Evolutionary conservation across 345 rosid genomes (phyloP).

Genomic region (Arabis alpina): DNA sequence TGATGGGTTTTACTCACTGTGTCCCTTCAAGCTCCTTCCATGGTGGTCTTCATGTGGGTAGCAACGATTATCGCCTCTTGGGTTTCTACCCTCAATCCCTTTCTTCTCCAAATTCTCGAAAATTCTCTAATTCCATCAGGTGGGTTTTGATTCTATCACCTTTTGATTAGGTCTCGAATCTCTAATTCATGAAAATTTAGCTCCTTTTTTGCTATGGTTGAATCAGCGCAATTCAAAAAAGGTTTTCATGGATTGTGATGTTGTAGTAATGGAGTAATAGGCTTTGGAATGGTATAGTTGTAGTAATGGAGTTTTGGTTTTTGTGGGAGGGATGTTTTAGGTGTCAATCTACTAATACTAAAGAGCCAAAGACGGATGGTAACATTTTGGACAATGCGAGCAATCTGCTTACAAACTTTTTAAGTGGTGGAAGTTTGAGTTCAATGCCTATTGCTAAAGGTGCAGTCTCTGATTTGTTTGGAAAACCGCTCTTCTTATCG

Average conservation of each 20-base stretch:
- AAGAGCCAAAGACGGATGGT: conserved; percentile 58
- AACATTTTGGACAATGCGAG: conserved; percentile 83
- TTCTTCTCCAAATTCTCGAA: conserved; percentile 1
- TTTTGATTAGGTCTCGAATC: neutral
- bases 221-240: no score
- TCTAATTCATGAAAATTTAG: no score
- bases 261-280: neutral
- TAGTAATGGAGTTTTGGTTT: conserved; percentile 22
- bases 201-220: no score
- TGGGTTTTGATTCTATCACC: conserved; percentile 1
- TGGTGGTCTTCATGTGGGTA: conserved; percentile 20
- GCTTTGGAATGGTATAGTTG: neutral
- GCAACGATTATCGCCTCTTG: conserved; percentile 27
- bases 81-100: conserved; percentile 32
- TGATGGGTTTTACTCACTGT: conserved; percentile 30
- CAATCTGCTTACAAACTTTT: conserved; percentile 77
- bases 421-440: conserved; percentile 79
- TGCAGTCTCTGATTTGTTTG: conserved; percentile 88
- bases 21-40: conserved; percentile 13
- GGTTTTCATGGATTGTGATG: conserved; percentile 7
- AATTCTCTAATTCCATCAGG: conserved; percentile 39
- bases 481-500: conserved; percentile 80
- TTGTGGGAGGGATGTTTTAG: conserved; percentile 39
- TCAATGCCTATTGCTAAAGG: conserved; percentile 94
- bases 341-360: conserved; percentile 68